These are phyloP conservation scores for Daedaleopsis sinensis DNA, from an alignment of 768 basidiomycete genomes.

Conservation along the genomic window DNA sequence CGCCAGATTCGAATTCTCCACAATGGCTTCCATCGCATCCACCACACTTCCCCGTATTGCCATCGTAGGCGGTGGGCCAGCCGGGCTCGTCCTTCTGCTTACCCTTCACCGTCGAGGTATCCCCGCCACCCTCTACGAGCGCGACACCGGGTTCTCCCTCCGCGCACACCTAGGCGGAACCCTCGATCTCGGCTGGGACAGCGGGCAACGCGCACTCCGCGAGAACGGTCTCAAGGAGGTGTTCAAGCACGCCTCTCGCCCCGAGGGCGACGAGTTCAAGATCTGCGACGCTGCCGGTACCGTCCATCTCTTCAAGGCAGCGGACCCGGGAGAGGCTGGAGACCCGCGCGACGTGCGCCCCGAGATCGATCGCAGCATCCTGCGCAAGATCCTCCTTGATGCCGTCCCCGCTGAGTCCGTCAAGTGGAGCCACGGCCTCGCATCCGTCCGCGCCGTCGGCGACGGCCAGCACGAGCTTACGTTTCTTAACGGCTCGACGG, in stretches of 20 bases:
- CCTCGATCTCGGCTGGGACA: not conserved
- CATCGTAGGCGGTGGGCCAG: constrained; percentile 5
- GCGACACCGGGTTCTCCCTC: not conserved
- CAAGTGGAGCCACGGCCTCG: not conserved
- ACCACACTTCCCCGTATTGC: not conserved
- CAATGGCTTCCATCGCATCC: no score
- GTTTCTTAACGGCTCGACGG: not conserved
- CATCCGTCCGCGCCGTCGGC: not conserved
- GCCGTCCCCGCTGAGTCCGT: not conserved
- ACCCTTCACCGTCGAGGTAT: constrained; percentile 2
- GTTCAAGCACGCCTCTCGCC: not conserved
- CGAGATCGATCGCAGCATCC: constrained; percentile 1
- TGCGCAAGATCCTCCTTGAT: constrained; percentile 1
- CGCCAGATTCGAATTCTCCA: no score
- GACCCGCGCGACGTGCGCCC: not conserved
- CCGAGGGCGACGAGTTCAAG: not conserved
- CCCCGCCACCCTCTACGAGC: constrained; percentile 7
- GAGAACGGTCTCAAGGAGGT: not conserved
- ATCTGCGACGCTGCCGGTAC: not conserved
- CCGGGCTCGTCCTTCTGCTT: constrained; percentile 7
- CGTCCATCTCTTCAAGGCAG: no score
- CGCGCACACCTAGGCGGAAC: not conserved
- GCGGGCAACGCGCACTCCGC: constrained; percentile 2
- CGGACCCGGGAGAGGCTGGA: no score
- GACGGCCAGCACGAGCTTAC: not conserved